These are phyloP conservation scores for Lithospermum erythrorhizon DNA, from an alignment of 257 asterid genomes.

Conservation along the genomic window DNA sequence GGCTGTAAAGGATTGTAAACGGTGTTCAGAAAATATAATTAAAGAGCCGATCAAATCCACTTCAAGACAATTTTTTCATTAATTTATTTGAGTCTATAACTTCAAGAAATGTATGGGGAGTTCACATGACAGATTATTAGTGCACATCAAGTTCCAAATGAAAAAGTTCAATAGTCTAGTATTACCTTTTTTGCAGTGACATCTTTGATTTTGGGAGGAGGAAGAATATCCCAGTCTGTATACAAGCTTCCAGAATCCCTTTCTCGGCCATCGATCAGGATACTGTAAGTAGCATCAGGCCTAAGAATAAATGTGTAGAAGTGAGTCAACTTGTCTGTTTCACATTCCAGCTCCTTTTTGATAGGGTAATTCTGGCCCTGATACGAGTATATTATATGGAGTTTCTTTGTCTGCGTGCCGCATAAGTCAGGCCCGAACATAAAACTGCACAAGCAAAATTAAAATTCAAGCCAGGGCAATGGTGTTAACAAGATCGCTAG, in stretches of 20 bases:
- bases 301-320: conserved; percentile 81
- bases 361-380: conserved; percentile 83
- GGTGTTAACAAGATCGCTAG: background rate
- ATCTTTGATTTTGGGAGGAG: conserved; percentile 75
- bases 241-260: conserved; percentile 87
- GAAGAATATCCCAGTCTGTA: conserved; percentile 89
- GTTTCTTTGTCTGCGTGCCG: conserved; percentile 87
- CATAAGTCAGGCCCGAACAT: conserved; percentile 99
- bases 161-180: conserved; percentile 4
- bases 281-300: conserved; percentile 78
- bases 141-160: background rate
- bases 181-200: conserved; percentile 65
- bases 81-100: too few relatives aligned
- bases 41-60: background rate
- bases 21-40: background rate
- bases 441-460: conserved; percentile 36
- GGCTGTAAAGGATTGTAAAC: conserved; percentile 39
- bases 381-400: conserved; percentile 68
- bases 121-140: background rate
- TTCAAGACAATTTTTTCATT: background rate
- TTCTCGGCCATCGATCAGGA: conserved; percentile 78
- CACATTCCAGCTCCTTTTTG: conserved; percentile 87
- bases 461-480: conserved; percentile 2
- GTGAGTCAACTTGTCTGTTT: conserved; percentile 86
- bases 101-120: background rate